A percentile compares a stretch with the other conserved stretches of the same genome.
Conservation (phyloP, 1,284 basidiomycete genomes). For the Rhodotorula sp. region DNA sequence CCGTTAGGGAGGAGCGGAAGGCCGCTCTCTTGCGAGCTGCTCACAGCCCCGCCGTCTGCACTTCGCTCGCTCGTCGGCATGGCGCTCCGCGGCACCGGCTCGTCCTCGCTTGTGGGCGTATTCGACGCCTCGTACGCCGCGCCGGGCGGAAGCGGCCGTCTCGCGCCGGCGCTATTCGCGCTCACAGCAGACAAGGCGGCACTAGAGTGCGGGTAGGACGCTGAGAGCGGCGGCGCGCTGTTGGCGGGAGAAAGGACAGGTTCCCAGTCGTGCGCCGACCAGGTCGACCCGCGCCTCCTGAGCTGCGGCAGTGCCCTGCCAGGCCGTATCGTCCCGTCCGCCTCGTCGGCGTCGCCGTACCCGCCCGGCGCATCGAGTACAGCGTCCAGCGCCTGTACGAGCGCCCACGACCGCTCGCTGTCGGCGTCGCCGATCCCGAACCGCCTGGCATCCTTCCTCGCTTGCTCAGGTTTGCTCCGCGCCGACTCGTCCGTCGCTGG, state of each 20-base stretch:
- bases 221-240: too few species aligned
- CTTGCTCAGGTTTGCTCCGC: neutral
- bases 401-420: neutral
- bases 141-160: conserved; percentile 2
- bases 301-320: neutral
- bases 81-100: neutral
- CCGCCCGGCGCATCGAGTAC: neutral
- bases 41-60: neutral
- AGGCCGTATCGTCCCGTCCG: neutral
- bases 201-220: too few species aligned
- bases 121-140: neutral
- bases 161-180: neutral
- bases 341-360: neutral
- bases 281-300: conserved; percentile 5
- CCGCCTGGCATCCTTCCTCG: conserved; percentile 4
- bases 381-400: neutral
- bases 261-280: conserved; percentile 10
- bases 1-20: neutral
- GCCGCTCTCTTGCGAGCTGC: neutral
- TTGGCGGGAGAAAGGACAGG: neutral
- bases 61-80: neutral
- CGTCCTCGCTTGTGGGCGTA: neutral
- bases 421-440: conserved; percentile 14
- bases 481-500: neutral
- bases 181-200: too few species aligned